Percentiles rank a stretch among this genome's conserved stretches.
Conservation (phyloP, 495 filamentous ascomycete genomes). For the Neurospora sp. region DNA sequence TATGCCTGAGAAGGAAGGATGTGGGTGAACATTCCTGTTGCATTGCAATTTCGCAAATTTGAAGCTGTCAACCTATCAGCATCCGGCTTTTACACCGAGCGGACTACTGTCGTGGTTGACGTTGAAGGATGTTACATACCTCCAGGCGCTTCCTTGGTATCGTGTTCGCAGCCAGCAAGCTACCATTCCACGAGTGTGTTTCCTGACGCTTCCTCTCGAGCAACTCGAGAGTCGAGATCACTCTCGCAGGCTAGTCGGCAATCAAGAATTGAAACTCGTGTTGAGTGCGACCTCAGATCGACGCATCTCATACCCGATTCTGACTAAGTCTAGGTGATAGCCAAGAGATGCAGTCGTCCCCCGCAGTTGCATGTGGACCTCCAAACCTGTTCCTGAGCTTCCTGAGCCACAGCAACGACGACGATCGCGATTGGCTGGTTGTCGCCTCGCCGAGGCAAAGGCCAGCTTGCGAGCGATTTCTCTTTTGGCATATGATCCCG, state of each 20-base stretch:
- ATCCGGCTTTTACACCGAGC: background rate
- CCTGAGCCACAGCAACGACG: background rate
- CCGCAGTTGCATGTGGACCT: background rate
- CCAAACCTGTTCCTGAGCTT: background rate
- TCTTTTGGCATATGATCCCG: background rate
- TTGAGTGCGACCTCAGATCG: background rate
- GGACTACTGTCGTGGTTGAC: background rate
- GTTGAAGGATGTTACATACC: background rate
- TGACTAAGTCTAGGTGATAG: background rate
- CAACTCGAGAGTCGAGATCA: background rate
- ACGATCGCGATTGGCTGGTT: background rate
- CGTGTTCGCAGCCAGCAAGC: background rate
- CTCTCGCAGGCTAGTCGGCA: background rate
- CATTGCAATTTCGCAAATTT: background rate
- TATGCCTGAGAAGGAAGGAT: background rate
- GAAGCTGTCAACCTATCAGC: background rate
- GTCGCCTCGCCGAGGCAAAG: conserved; percentile 1
- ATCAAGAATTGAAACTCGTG: background rate
- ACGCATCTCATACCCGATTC: background rate
- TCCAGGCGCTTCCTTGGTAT: background rate
- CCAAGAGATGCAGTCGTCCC: background rate
- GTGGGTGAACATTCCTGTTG: background rate
- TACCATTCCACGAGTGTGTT: background rate
- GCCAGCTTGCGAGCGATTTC: background rate
- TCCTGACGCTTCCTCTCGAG: background rate